phyloP scores from a whole-genome alignment of 1,284 basidiomycete genomes.

The Hortiboletus rubellus region DNA sequence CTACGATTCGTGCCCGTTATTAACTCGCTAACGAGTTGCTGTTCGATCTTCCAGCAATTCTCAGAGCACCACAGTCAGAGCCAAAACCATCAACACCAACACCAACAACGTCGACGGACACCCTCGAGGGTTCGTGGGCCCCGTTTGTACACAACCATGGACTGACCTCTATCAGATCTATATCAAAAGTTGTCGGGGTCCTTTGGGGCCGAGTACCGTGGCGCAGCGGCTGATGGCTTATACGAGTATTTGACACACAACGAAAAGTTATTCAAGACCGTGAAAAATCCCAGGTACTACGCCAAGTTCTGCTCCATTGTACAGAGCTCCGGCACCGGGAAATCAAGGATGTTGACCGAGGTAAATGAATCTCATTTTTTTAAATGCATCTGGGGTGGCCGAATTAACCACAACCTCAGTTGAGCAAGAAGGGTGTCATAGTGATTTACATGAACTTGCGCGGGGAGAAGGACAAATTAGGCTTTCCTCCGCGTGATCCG shows the following conservation, averaged over 20 bases:
- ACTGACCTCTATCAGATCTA: not conserved
- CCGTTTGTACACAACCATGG: not conserved
- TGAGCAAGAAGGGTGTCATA: conserved; percentile 8
- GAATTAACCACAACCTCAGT: not conserved
- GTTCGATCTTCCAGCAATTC: not conserved
- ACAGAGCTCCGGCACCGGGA: conserved; percentile 27
- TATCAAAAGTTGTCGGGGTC: not conserved
- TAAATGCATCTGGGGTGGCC: not conserved
- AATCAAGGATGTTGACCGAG: conserved; percentile 23
- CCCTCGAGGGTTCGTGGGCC: not conserved
- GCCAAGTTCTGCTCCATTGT: conserved; percentile 23
- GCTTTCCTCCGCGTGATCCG: conserved; percentile 14
- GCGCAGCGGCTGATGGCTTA: conserved; percentile 18
- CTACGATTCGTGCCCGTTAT: not conserved
- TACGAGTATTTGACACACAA: conserved; percentile 18
- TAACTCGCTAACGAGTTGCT: not conserved
- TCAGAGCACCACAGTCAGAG: not conserved
- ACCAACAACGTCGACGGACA: not conserved
- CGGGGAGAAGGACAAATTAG: not conserved
- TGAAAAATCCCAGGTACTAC: conserved; percentile 3
- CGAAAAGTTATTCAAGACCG: conserved; percentile 7
- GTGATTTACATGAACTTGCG: conserved; percentile 26
- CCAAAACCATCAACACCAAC: too few relatives aligned
- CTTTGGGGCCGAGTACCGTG: conserved; percentile 7
- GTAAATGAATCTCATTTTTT: not conserved